phyloP scores from a whole-genome alignment of 2,329 filamentous ascomycete genomes.

The Colletotrichum sp. region DNA sequence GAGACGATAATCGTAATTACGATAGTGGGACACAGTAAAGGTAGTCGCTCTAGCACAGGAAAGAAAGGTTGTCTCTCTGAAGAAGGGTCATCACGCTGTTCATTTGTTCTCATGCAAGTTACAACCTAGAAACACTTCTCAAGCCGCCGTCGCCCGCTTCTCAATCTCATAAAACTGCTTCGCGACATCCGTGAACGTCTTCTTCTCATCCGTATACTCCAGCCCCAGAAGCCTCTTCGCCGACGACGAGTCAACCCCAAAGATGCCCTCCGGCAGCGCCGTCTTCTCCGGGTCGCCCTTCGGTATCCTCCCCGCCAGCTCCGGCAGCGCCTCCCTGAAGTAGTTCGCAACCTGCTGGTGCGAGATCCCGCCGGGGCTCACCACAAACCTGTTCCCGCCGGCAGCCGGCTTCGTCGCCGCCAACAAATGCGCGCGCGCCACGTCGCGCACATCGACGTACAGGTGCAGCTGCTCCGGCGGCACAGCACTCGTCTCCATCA shows the following conservation, averaged over 20 bases:
- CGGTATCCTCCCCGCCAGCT: conserved; percentile 24
- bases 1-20: too few relatives aligned
- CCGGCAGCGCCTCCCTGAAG: conserved; percentile 22
- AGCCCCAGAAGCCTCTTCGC: conserved; percentile 25
- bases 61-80: neutral
- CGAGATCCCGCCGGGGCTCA: conserved; percentile 23
- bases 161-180: conserved; percentile 26
- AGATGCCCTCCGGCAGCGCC: conserved; percentile 24
- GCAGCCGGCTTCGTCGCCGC: conserved; percentile 26
- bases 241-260: conserved; percentile 18
- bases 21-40: too few relatives aligned
- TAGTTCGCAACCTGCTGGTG: conserved; percentile 25
- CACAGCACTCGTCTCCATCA: conserved; percentile 2
- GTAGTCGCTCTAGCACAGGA: neutral
- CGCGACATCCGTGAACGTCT: conserved; percentile 25
- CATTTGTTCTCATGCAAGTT: neutral
- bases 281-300: conserved; percentile 20
- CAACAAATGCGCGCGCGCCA: conserved; percentile 29
- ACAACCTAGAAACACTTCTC: neutral
- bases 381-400: conserved; percentile 29
- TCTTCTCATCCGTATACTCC: conserved; percentile 23
- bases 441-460: conserved; percentile 32
- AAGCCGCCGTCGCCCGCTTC: neutral
- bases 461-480: conserved; percentile 25
- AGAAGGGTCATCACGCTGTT: neutral